phyloP scores from a whole-genome alignment of 371 early-diverging fungal species.

The Mucor sp. region DNA sequence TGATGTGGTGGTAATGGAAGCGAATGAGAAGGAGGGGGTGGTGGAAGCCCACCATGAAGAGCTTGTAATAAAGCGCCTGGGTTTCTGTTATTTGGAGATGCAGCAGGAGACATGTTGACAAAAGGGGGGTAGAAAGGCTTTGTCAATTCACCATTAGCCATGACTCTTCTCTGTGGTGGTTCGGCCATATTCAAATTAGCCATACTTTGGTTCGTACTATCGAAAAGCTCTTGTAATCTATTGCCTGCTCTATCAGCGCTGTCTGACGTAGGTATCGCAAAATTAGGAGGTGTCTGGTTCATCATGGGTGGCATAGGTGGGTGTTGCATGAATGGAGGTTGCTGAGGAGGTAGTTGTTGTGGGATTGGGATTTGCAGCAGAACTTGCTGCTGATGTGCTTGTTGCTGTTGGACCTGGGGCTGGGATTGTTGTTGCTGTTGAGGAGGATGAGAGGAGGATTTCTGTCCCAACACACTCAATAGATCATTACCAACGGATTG shows the following conservation, averaged over 20 bases:
- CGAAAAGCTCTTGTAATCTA: conserved; percentile 5
- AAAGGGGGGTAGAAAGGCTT: conserved; percentile 39
- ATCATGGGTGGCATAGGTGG: conserved; percentile 13
- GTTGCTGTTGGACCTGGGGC: conserved; percentile 12
- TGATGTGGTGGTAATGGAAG: conserved; percentile 15
- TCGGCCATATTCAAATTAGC: background rate
- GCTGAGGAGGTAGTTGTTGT: conserved; percentile 8
- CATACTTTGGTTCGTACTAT: conserved; percentile 8
- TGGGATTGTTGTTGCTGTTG: conserved; percentile 3
- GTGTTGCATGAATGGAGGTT: conserved; percentile 6
- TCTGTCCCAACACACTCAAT: conserved; percentile 5
- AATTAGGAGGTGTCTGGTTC: background rate
- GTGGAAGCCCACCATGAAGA: conserved; percentile 35
- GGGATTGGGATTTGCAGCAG: conserved; percentile 12
- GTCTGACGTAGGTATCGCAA: conserved; percentile 13
- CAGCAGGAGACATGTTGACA: conserved; percentile 22
- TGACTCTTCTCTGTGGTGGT: conserved; percentile 5
- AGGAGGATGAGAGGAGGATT: conserved; percentile 6
- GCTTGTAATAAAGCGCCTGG: conserved; percentile 49
- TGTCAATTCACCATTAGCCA: conserved; percentile 25
- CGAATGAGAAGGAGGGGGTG: conserved; percentile 7
- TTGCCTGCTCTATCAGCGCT: conserved; percentile 20
- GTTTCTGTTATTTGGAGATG: conserved; percentile 43
- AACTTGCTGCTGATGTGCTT: conserved; percentile 11
- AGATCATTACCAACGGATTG: conserved; percentile 18